Percentiles rank a stretch among this genome's conserved stretches.
Evolutionary conservation across 768 basidiomycete genomes (phyloP).

Genomic region (Leccinum aurantiacum): DNA sequence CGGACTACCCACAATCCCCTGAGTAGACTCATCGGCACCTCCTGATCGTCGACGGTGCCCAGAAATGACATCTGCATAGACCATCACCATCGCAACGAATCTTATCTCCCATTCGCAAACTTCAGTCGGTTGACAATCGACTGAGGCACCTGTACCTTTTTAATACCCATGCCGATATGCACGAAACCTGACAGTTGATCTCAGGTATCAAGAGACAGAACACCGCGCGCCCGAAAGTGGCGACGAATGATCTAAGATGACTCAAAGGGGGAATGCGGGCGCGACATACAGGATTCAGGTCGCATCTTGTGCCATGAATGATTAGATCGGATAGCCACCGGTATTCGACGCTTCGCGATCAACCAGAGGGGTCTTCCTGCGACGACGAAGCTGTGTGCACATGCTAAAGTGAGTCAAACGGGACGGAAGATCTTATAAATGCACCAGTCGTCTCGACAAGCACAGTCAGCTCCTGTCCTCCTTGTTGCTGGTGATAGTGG

Average conservation of each 20-base stretch:
- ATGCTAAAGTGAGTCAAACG: neutral
- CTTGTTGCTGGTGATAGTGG: neutral
- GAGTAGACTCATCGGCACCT: slow-evolving; percentile 1
- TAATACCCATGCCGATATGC: slow-evolving; percentile 1
- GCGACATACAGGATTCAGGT: neutral
- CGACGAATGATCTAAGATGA: neutral
- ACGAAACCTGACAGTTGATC: slow-evolving; percentile 3
- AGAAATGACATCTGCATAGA: neutral
- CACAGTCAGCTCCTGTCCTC: too few relatives aligned
- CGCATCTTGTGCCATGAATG: neutral
- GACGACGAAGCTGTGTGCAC: neutral
- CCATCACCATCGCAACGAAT: slow-evolving; percentile 21
- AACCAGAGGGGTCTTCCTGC: neutral
- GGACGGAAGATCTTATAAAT: neutral
- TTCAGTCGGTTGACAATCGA: neutral
- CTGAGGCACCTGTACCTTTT: neutral
- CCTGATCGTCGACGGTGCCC: slow-evolving; percentile 9
- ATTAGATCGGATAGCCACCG: neutral
- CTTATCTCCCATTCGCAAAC: neutral
- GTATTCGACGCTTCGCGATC: neutral
- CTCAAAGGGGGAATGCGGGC: neutral
- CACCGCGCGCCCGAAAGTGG: slow-evolving; percentile 1
- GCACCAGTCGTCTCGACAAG: neutral
- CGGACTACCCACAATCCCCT: neutral
- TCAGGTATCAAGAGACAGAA: neutral